Conservation (phyloP, 805 yeast species). For the Sungouiella thailandica region DNA sequence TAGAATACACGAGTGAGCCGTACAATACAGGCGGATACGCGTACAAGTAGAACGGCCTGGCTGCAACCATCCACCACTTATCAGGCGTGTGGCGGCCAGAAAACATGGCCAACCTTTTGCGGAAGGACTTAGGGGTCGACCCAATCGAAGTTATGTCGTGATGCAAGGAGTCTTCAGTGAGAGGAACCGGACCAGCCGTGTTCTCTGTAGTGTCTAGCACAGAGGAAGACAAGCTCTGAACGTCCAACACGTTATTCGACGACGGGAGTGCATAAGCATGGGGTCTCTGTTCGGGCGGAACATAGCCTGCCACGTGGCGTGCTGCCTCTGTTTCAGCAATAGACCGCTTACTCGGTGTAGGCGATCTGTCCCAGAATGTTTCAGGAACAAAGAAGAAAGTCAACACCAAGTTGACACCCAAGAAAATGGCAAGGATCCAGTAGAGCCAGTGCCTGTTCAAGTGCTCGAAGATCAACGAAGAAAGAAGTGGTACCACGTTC, state of each 20-base stretch:
- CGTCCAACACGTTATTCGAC: constrained; percentile 8
- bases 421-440: constrained; percentile 52
- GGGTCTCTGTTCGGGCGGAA: constrained; percentile 23
- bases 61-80: constrained; percentile 50
- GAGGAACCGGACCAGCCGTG: constrained; percentile 1
- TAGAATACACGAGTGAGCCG: constrained; percentile 47
- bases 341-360: constrained; percentile 45
- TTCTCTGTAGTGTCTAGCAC: constrained; percentile 2
- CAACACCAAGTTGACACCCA: constrained; percentile 41
- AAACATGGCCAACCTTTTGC: constrained; percentile 33
- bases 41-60: constrained; percentile 49
- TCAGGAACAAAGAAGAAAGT: constrained; percentile 57
- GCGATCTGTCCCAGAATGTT: constrained; percentile 58
- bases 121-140: constrained; percentile 15
- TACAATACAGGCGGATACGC: constrained; percentile 49
- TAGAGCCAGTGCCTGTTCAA: constrained; percentile 56
- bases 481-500: constrained; percentile 51
- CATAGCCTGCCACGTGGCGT: constrained; percentile 23
- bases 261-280: constrained; percentile 26
- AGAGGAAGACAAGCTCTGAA: constrained; percentile 14
- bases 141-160: not conserved
- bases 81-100: constrained; percentile 49
- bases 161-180: constrained; percentile 1
- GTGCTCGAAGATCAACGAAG: constrained; percentile 47
- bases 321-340: constrained; percentile 46